A percentile compares a stretch with the other conserved stretches of the same genome.
Evolutionary conservation across 2,329 filamentous ascomycete genomes (phyloP).

Genomic region (Aspergillus unguis): DNA sequence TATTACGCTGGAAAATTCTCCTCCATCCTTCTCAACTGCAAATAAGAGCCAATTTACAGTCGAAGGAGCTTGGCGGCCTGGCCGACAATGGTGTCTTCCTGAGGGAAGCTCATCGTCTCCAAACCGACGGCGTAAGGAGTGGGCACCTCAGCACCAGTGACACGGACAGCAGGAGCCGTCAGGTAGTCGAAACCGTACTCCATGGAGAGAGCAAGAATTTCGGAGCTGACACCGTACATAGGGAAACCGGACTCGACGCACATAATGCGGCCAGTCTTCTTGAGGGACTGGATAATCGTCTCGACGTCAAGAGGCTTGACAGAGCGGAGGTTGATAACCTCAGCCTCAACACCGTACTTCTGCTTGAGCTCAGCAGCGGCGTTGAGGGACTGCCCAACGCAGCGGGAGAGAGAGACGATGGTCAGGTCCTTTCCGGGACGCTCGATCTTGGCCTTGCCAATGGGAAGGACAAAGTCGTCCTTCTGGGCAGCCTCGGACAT

Average conservation of each 20-base stretch:
- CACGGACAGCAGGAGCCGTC: conserved; percentile 84
- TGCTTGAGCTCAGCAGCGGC: conserved; percentile 90
- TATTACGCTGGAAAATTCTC: conserved; percentile 25
- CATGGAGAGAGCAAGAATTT: conserved; percentile 92
- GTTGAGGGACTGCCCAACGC: conserved; percentile 83
- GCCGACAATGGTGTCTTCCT: conserved; percentile 78
- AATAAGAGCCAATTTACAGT: conserved; percentile 52
- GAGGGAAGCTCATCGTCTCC: conserved; percentile 94
- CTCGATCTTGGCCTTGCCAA: conserved; percentile 99
- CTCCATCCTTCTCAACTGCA: conserved; percentile 11
- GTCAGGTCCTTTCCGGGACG: conserved; percentile 93
- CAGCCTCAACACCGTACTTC: conserved; percentile 92
- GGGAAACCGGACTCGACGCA: conserved; percentile 95
- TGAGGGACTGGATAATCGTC: conserved; percentile 91
- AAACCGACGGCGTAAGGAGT: conserved; percentile 92
- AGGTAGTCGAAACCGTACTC: conserved; percentile 99
- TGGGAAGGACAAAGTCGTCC: conserved; percentile 93
- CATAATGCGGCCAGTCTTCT: conserved; percentile 94
- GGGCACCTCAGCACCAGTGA: conserved; percentile 95
- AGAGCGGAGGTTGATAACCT: conserved; percentile 97
- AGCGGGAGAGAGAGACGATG: conserved; percentile 90
- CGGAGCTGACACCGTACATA: conserved; percentile 84
- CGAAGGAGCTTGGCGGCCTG: conserved; percentile 86
- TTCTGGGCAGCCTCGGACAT: conserved; percentile 97
- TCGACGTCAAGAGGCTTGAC: conserved; percentile 96